Conservation (phyloP, 225 moss, liverwort and hornwort genomes). For the Ulota crispa region DNA sequence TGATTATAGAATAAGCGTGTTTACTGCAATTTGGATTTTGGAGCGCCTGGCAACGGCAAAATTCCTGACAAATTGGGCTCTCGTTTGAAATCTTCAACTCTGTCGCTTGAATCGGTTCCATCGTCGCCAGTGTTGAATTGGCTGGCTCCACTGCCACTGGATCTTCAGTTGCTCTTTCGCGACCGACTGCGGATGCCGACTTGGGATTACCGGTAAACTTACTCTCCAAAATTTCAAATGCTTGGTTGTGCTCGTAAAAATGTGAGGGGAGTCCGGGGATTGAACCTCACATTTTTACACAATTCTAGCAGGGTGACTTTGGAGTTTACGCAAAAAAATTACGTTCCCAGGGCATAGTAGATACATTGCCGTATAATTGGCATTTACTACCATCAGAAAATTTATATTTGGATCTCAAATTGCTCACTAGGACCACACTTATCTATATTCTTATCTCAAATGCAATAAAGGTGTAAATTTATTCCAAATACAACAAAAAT, state of each 20-base stretch:
- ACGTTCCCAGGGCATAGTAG: too few relatives aligned
- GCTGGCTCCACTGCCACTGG: background rate
- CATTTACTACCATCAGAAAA: too few relatives aligned
- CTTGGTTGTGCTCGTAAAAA: background rate
- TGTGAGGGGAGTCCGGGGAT: background rate
- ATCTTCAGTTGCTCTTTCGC: background rate
- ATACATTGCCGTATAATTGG: too few relatives aligned
- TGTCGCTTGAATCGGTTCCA: background rate
- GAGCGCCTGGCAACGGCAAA: background rate
- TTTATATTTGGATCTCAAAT: too few relatives aligned
- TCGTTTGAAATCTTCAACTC: conserved; percentile 16
- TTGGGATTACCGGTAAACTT: background rate
- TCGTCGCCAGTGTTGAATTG: background rate
- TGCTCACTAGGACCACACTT: too few relatives aligned
- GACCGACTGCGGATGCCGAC: background rate
- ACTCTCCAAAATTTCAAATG: background rate
- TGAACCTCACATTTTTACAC: too few relatives aligned
- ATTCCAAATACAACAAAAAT: too few relatives aligned
- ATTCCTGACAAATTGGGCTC: background rate
- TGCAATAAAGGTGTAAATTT: too few relatives aligned
- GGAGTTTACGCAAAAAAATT: too few relatives aligned
- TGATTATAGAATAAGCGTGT: background rate
- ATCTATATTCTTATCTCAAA: too few relatives aligned
- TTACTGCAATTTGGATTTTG: background rate
- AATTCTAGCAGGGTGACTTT: too few relatives aligned